Evolutionary conservation across 75 land plant genomes (phyloP).

Genomic region (Cupressus sempervirens): DNA sequence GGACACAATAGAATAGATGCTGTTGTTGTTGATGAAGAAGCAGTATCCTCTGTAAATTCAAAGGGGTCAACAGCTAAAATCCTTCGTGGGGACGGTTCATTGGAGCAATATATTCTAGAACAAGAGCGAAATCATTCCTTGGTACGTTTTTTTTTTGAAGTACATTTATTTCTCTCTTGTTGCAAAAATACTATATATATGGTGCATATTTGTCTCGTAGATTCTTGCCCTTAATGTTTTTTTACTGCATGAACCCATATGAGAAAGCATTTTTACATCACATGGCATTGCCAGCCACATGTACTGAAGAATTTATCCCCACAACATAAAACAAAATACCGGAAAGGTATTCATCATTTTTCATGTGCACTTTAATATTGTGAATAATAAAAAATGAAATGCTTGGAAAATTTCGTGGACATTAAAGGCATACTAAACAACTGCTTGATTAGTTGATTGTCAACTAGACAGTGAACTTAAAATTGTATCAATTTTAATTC

Average conservation of each 20-base stretch:
- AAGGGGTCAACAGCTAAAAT: conserved; percentile 65
- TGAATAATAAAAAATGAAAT: not conserved
- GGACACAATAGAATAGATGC: conserved; percentile 49
- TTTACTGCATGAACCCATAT: not conserved
- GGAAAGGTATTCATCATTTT: not conserved
- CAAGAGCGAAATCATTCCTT: conserved; percentile 3
- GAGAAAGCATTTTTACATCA: not conserved
- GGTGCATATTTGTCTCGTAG: not conserved
- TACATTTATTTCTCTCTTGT: not conserved
- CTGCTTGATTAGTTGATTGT: not conserved
- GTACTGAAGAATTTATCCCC: not conserved
- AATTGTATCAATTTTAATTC: not conserved
- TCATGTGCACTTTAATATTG: not conserved
- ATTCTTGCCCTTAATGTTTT: not conserved
- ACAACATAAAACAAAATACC: not conserved
- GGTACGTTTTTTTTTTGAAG: not conserved
- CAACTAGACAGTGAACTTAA: not conserved
- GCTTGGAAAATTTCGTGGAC: not conserved
- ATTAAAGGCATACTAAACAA: not conserved
- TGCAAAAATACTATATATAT: not conserved
- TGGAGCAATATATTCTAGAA: conserved; percentile 45
- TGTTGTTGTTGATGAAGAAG: conserved; percentile 75
- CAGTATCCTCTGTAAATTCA: conserved; percentile 40
- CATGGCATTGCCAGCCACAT: not conserved
- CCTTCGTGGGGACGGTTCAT: conserved; percentile 68